phyloP scores from a whole-genome alignment of 352 stramenopile genomes.

The Phytopythium delawarense region DNA sequence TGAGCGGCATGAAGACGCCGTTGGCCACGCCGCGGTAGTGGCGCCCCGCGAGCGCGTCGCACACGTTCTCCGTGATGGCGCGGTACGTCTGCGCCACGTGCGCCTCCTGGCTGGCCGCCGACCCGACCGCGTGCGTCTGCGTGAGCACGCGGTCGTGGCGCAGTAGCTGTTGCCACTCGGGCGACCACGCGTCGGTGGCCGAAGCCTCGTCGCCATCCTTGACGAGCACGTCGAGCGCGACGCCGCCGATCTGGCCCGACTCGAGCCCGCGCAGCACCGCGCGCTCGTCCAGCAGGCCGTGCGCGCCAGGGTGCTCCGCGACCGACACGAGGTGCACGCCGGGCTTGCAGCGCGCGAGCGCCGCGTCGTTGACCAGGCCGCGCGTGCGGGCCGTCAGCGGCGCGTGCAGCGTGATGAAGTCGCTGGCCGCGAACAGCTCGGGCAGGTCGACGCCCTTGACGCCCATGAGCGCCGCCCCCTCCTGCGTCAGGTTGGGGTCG shows the following conservation, averaged over 20 bases:
- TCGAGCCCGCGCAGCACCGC: conserved; percentile 67
- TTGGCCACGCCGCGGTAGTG: conserved; percentile 83
- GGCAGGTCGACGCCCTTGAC: conserved; percentile 59
- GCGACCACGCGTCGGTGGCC: conserved; percentile 14
- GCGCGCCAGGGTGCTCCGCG: conserved; percentile 58
- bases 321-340: conserved; percentile 89
- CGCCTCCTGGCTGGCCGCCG: conserved; percentile 78
- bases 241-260: conserved; percentile 77
- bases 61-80: conserved; percentile 73
- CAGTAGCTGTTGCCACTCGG: conserved; percentile 63
- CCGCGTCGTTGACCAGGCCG: conserved; percentile 83
- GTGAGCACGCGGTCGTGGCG: conserved; percentile 87
- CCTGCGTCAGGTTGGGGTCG: conserved; percentile 73
- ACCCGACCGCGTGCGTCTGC: conserved; percentile 87
- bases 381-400: conserved; percentile 91
- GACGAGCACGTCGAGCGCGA: conserved; percentile 75
- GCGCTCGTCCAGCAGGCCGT: conserved; percentile 80
- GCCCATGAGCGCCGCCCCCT: conserved; percentile 53
- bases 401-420: conserved; percentile 95
- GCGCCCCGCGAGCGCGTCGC: conserved; percentile 58
- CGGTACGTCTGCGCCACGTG: conserved; percentile 65
- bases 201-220: conserved; percentile 11
- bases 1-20: conserved; percentile 78
- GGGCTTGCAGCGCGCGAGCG: conserved; percentile 85
- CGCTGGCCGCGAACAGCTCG: conserved; percentile 64